Base-by-base conservation (phyloP, 805 yeast species). In the Starmerella stigmatis region DNA sequence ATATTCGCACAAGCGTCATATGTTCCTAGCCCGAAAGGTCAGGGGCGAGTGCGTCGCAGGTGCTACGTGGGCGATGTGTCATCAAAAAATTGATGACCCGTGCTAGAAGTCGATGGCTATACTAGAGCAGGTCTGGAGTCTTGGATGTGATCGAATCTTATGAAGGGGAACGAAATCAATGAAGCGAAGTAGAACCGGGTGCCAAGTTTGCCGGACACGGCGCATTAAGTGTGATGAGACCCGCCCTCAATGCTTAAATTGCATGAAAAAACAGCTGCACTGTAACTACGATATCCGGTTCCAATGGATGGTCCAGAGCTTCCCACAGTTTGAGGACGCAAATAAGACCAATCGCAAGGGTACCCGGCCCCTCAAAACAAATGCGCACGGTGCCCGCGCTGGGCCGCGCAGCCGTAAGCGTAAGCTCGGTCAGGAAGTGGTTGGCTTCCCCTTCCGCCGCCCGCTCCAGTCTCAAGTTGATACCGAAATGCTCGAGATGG, bases 171-270 rank as follows among this genome's bases (percentile, higher is more conserved):
- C 9, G 3, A 36, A n/a, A 22, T 19, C 21, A 11, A 49, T 49
- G 53, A 51, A 49, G 29, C 46, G 57, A 5, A 54, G 57, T 43
- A 44, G 57, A 15, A 22, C 45, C 43, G 89, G 92, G n/a, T 81
- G 92, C 62, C 76, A 75, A 3, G 76, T 78, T 17, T 78, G 84
- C 60, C 77, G 78, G 55, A 65, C 69, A 40, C 68, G 83, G 32
- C 66, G 81, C 31, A 74, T 78, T 57, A 78, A 78, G 53, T 78
- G 84, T 59, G 81, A 78, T 59, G 84, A 78, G 59, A 63, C 65
- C 25, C 64, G 74, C n/a, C 83, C 82, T 2, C 63, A 65, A 41
- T 78, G 85, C 54, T 60, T 62, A 42, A 76, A 76, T 54, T 78
- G 84, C 57, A 53, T 63, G 26, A 66, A 31, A 5, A 40, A 49